Percentiles rank a stretch among this genome's conserved stretches.
phyloP scores from a whole-genome alignment of 257 asterid species.

The Vinca minor region DNA sequence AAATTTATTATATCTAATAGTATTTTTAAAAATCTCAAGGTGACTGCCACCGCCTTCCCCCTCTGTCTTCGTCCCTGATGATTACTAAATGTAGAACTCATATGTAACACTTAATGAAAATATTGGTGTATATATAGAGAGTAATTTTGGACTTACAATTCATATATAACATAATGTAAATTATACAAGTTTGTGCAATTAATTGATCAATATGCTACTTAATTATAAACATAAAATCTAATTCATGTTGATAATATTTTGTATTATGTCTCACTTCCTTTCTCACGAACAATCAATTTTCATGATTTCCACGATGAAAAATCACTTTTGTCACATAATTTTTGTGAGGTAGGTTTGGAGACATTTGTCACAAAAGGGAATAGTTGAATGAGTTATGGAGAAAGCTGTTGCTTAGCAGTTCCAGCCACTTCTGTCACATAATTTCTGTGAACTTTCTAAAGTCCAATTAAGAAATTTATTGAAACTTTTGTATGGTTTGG shows the following conservation, averaged over 20 bases:
- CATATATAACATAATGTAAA: not conserved
- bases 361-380: not conserved
- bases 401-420: not conserved
- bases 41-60: too few relatives aligned
- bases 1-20: too few relatives aligned
- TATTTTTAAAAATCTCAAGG: too few relatives aligned
- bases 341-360: not conserved
- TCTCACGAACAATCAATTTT: too few relatives aligned
- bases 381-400: not conserved
- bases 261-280: too few relatives aligned
- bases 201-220: not conserved
- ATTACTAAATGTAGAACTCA: not conserved
- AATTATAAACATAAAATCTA: not conserved
- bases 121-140: not conserved
- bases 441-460: not conserved
- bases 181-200: not conserved
- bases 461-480: not conserved
- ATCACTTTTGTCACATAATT: too few relatives aligned
- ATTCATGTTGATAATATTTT: not conserved
- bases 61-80: too few relatives aligned
- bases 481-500: not conserved
- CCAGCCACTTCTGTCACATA: not conserved
- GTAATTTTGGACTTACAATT: not conserved
- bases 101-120: not conserved
- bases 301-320: too few relatives aligned